Conservation (phyloP, 768 basidiomycete genomes). For the Fomitopsis pulvina region DNA sequence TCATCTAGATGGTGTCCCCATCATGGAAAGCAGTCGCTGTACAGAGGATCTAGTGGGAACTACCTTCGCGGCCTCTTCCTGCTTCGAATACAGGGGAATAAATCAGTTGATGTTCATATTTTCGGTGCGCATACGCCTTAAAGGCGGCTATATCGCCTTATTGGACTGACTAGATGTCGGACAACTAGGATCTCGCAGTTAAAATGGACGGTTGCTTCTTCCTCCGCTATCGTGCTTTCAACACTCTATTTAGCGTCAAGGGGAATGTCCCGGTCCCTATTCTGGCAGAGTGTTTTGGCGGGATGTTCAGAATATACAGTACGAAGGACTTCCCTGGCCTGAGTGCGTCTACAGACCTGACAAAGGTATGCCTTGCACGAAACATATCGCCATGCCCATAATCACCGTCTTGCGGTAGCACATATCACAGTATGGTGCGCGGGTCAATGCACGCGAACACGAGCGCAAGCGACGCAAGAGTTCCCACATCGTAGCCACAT, state of each 20-base stretch:
- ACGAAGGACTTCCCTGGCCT: conserved; percentile 70
- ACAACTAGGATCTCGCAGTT: conserved; percentile 55
- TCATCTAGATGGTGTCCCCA: conserved; percentile 29
- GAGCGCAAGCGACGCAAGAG: conserved; percentile 41
- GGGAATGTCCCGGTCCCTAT: conserved; percentile 27
- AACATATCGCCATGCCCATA: not conserved
- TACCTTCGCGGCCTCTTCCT: conserved; percentile 32
- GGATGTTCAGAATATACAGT: conserved; percentile 57
- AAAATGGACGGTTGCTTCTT: conserved; percentile 60
- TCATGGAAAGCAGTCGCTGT: conserved; percentile 43
- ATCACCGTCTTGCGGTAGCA: conserved; percentile 38
- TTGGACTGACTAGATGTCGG: not conserved
- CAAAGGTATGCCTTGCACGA: conserved; percentile 44
- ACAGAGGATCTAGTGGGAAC: conserved; percentile 51
- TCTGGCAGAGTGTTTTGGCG: conserved; percentile 61
- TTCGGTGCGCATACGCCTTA: conserved; percentile 30
- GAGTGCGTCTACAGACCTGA: conserved; percentile 57
- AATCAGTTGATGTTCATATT: conserved; percentile 58
- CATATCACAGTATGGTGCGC: conserved; percentile 49
- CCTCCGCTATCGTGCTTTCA: conserved; percentile 62
- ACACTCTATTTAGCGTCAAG: conserved; percentile 30
- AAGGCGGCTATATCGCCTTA: no score
- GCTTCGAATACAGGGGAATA: conserved; percentile 36
- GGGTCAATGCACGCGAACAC: conserved; percentile 51
- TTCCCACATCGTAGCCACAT: not conserved